Evolutionary conservation across 345 rosid species (phyloP), one percentile per base, ranked within the genome.

Genomic region (Acer saccharum): DNA sequence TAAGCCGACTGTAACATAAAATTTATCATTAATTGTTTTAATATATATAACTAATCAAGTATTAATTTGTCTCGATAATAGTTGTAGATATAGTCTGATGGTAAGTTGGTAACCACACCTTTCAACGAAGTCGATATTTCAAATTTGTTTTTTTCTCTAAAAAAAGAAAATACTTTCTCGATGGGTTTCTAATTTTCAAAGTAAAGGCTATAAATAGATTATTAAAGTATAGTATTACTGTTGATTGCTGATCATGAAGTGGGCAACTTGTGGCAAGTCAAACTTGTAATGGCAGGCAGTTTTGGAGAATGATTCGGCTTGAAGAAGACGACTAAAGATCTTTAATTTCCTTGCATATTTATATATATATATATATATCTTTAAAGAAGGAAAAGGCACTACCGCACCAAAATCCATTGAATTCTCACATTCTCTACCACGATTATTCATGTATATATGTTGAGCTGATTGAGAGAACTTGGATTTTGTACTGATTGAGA

Each of bases 251-350:
- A 75, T 35, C 39, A 35, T 41, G 43, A 50, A 65, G 72, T 70
- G 72, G 73, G 75, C 62, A 74, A 70, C 48, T 78, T 72, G 46
- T 68, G 35, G 14, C 48, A 50, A 62, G 72, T 82, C 85, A 82
- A 79, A 79, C 77, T 54, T 67, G 65, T 20, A 77, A 78, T 73
- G 73, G 83, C 72, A 64, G 61, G 83, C 72, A 64, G 61, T 77
- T 64, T 79, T 73, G 67, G 48, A 46, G 71, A 75, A 79, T 63
- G 78, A 79, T 82, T 76, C 75, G 48, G 72, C 29, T 78, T 52
- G 81, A 74, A 66, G 44, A 78, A 18, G 75, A 57, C 32, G 73
- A 67, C 65, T 72, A 23, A 20, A 20, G 21, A 55, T 72, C 43
- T 13, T 32, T 35, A 35, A 35, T 35, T 35, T 35, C 39, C 39